Evolutionary conservation across 2,329 filamentous ascomycete species (phyloP).

Genomic region (Pseudogymnoascus pannorum): DNA sequence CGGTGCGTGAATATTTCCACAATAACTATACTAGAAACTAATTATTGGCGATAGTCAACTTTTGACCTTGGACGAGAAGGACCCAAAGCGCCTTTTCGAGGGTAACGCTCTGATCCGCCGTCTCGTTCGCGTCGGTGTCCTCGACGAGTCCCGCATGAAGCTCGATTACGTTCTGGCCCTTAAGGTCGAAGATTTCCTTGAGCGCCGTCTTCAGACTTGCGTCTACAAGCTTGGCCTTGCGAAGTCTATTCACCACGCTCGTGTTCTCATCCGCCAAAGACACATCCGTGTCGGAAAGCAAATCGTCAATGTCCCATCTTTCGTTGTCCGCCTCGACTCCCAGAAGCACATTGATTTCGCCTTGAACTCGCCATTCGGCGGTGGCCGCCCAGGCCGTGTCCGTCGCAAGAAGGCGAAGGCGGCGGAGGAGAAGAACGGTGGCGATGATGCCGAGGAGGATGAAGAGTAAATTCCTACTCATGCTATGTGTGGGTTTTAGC

Average conservation of each 20-base stretch:
- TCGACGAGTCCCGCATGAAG: conserved; percentile 99
- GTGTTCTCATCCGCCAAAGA: conserved; percentile 98
- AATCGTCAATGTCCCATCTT: conserved; percentile 99
- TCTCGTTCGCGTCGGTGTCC: conserved; percentile 98
- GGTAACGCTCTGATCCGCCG: conserved; percentile 99
- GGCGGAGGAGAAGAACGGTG: conserved; percentile 75
- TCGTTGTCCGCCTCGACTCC: conserved; percentile 98
- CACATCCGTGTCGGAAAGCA: conserved; percentile 99
- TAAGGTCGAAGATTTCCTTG: conserved; percentile 99
- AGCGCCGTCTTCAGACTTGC: conserved; percentile 98
- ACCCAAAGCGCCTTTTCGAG: conserved; percentile 99
- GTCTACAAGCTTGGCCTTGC: conserved; percentile 99
- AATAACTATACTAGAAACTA: conserved; percentile 14
- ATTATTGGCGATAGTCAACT: conserved; percentile 66
- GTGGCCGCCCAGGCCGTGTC: conserved; percentile 93
- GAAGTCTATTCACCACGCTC: conserved; percentile 99
- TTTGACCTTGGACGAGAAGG: conserved; percentile 99
- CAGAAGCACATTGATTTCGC: conserved; percentile 99
- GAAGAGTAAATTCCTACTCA: conserved; percentile 32
- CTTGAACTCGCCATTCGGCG: conserved; percentile 94
- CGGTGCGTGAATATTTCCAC: conserved; percentile 55
- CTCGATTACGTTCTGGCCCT: conserved; percentile 99
- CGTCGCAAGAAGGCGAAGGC: conserved; percentile 99
- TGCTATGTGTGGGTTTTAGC: conserved; percentile 16
- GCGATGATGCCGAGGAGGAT: conserved; percentile 72